Base-by-base conservation (phyloP, 345 rosid genomes). In the Cardamine chenopodiifolia region DNA sequence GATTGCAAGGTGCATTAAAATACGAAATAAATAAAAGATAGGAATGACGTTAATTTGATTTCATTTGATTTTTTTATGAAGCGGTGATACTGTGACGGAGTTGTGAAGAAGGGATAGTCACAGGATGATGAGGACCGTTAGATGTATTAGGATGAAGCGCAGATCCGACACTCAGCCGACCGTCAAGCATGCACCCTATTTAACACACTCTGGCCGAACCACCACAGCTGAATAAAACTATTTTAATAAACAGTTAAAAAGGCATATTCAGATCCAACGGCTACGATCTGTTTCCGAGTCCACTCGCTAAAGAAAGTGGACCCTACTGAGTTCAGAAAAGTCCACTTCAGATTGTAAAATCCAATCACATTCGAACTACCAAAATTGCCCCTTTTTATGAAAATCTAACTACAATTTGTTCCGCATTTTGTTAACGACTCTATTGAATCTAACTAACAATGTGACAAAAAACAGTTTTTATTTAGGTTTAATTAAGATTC, bases 141-240 rank as follows among this genome's bases (percentile, higher is more conserved):
- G 65, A 28, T 32, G 15, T 20, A 28, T 6, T 11, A 1, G 15
- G 32, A 66, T 62, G 48, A 56, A 70, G 10, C 44, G 68, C 2
- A 73, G 81, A 85, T 86, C 92, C 83, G 83, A 84, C 97, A 83
- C 9, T 73, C n/a, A 62, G 72, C 84, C 87, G 85, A 85, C 90
- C 81, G 62, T 42, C 28, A 77, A 56, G 83, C 78, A 77, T 82
- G 91, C 71, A 47, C 15, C 68, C 50, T 59, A 63, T 76, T 66
- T 34, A 74, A 82, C 84, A 83, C 88, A 76, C 83, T 47, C 82
- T 78, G 82, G 72, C 87, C 65, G 59, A 62, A 60, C 77, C 35
- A 45, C 54, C 63, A 44, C 57, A 53, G 40, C 64, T 49, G 47
- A 61, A 63, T 20, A 56, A 22, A 14, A 19, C 11, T 7, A 1